A percentile compares a stretch with the other conserved stretches of the same genome.
These are phyloP conservation scores for Clitopilus hobsonii DNA, from an alignment of 768 basidiomycete genomes.

Conservation along the genomic window DNA sequence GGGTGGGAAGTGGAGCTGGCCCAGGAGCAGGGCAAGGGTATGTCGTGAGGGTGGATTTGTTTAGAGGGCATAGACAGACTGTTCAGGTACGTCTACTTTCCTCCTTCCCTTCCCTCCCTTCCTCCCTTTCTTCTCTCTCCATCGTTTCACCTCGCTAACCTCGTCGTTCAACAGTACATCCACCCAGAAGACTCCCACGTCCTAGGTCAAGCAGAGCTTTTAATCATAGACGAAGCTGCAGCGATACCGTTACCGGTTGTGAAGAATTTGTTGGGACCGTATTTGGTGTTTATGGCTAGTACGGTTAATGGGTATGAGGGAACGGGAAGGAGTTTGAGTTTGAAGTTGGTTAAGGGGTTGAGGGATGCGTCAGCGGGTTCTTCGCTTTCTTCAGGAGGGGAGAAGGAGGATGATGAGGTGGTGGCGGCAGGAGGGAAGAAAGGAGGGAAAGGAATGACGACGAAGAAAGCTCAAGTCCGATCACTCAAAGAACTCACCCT, in stretches of 20 bases:
- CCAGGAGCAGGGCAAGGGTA: slow-evolving; percentile 44
- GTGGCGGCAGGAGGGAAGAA: slow-evolving; percentile 11
- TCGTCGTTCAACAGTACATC: slow-evolving; percentile 67
- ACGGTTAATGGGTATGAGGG: slow-evolving; percentile 99
- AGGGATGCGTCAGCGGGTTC: slow-evolving; percentile 86
- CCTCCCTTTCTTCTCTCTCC: not conserved
- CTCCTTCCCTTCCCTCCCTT: not conserved
- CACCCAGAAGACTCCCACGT: slow-evolving; percentile 98
- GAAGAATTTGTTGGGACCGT: slow-evolving; percentile 89
- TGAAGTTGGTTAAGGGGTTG: slow-evolving; percentile 96
- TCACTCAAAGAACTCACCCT: slow-evolving; percentile 91
- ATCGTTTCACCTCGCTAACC: slow-evolving; percentile 1
- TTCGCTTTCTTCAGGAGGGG: slow-evolving; percentile 38
- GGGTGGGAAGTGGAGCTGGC: not conserved
- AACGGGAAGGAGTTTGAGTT: slow-evolving; percentile 95
- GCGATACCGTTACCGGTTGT: slow-evolving; percentile 97
- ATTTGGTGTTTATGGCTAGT: slow-evolving; percentile 98
- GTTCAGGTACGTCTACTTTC: slow-evolving; percentile 67
- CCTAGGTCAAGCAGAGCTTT: slow-evolving; percentile 93
- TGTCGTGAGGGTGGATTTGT: slow-evolving; percentile 93
- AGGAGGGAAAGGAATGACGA: not conserved
- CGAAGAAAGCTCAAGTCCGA: slow-evolving; percentile 59
- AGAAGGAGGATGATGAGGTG: slow-evolving; percentile 36
- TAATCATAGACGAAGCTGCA: slow-evolving; percentile 98
- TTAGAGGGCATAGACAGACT: slow-evolving; percentile 90